Conservation (phyloP, 495 filamentous ascomycete genomes). For the Rhizodiscina lignyota region DNA sequence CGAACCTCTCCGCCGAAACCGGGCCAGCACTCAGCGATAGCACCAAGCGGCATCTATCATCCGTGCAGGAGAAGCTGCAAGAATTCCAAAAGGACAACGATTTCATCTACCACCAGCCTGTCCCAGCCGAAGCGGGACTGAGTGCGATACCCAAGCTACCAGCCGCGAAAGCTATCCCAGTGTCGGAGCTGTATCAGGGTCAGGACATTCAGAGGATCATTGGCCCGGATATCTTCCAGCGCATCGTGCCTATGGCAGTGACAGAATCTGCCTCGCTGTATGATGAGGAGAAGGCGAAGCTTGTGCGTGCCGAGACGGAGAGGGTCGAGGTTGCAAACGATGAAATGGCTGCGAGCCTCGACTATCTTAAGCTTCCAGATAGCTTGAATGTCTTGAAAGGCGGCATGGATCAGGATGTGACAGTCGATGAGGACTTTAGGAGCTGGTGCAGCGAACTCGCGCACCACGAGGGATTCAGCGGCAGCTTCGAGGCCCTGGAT, state of each 20-base stretch:
- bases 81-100: slow-evolving; percentile 86
- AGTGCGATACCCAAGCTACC: slow-evolving; percentile 75
- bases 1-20: slow-evolving; percentile 71
- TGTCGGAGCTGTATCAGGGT: slow-evolving; percentile 89
- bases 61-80: slow-evolving; percentile 61
- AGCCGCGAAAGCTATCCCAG: slow-evolving; percentile 94
- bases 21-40: slow-evolving; percentile 57
- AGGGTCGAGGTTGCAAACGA: slow-evolving; percentile 78
- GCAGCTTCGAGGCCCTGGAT: slow-evolving; percentile 61
- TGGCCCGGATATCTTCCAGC: slow-evolving; percentile 91
- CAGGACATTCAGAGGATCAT: slow-evolving; percentile 96
- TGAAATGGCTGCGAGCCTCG: slow-evolving; percentile 89
- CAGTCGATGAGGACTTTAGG: slow-evolving; percentile 73
- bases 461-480: slow-evolving; percentile 57
- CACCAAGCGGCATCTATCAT: slow-evolving; percentile 62
- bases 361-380: slow-evolving; percentile 79
- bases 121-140: slow-evolving; percentile 70
- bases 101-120: slow-evolving; percentile 89
- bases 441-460: slow-evolving; percentile 86
- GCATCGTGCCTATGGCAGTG: slow-evolving; percentile 89
- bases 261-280: slow-evolving; percentile 95
- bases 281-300: slow-evolving; percentile 95
- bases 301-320: slow-evolving; percentile 86
- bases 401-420: slow-evolving; percentile 76
- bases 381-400: slow-evolving; percentile 86